Base-by-base conservation (phyloP, 1,284 basidiomycete species). In the Ceratobasidium sp. region DNA sequence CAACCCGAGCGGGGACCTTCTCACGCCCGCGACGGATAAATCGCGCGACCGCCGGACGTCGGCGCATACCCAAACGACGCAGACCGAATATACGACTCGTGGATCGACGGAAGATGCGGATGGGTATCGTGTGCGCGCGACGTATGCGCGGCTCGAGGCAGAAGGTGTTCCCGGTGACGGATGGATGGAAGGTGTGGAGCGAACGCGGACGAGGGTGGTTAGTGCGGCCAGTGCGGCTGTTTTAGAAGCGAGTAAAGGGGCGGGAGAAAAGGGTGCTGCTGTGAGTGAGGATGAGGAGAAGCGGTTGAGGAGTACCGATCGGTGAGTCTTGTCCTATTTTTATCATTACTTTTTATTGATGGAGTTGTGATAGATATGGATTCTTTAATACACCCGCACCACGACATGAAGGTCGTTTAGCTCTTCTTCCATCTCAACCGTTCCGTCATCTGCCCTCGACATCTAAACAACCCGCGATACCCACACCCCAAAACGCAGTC, bases 61-160 rank as follows among this genome's bases (percentile, higher is more conserved):
- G 6, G n/a, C 36, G 8, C 64, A 67, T 23, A 67, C 64, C 9
- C 48, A 48, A 14, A 48, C 48, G n/a, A 67, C 64, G 3, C 41
- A 28, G 26, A 58, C 65, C 4, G 65, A 57, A 14, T 70, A 70
- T 26, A 58, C 65, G 16, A 70, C 45, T 8, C 45, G 65, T 4
- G 80, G 81, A 36, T 79, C 81, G 14, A 81, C 80, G 41, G 94
- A 96, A 80, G 93, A 96, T 76, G 80, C 88, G 64, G 94, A 96
- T 79, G 87, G 92, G 16, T 95, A 92, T 78, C 90, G 94, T 80
- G 91, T 97, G 10, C 87, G 94, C 43, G 92, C 88, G 70, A 96
- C 93, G 0, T 97, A 97, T 78, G 95, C 94, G 0, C 86, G 92
- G 74, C 85, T 97, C 16, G 93, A 97, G 55, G 81, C 86, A 9